Evolutionary conservation across 1,284 basidiomycete species (phyloP).

Genomic region (Cryptococcus jaspeensis): DNA sequence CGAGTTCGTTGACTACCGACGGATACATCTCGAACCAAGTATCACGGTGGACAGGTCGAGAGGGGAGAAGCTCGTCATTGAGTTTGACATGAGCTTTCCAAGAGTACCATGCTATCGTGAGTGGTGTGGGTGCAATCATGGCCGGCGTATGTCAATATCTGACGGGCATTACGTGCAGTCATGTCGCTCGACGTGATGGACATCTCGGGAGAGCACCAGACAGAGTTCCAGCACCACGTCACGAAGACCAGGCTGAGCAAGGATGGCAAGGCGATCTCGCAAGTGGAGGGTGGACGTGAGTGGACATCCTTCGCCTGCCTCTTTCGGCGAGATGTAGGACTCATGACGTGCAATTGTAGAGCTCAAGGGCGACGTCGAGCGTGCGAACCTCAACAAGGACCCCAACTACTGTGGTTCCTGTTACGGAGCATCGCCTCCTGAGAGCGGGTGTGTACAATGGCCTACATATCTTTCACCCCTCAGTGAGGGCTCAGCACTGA

Average conservation of each 20-base stretch:
- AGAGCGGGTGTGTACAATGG: constrained; percentile 55
- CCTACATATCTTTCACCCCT: neutral
- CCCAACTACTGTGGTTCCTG: constrained; percentile 90
- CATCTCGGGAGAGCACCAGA: constrained; percentile 91
- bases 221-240: constrained; percentile 86
- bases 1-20: constrained; percentile 94
- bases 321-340: neutral
- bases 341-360: constrained; percentile 46
- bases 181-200: constrained; percentile 97
- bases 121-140: constrained; percentile 45
- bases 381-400: constrained; percentile 62
- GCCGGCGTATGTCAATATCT: neutral
- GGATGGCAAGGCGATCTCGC: constrained; percentile 62
- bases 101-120: constrained; percentile 94
- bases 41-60: constrained; percentile 89
- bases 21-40: constrained; percentile 80
- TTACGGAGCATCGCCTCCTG: constrained; percentile 83
- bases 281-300: constrained; percentile 37
- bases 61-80: constrained; percentile 89
- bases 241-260: constrained; percentile 74
- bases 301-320: neutral
- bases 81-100: constrained; percentile 92
- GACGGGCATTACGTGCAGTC: constrained; percentile 58
- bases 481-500: neutral
- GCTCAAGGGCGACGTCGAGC: constrained; percentile 82